Conservation (phyloP, 768 basidiomycete species). For the Mycena belliarum region DNA sequence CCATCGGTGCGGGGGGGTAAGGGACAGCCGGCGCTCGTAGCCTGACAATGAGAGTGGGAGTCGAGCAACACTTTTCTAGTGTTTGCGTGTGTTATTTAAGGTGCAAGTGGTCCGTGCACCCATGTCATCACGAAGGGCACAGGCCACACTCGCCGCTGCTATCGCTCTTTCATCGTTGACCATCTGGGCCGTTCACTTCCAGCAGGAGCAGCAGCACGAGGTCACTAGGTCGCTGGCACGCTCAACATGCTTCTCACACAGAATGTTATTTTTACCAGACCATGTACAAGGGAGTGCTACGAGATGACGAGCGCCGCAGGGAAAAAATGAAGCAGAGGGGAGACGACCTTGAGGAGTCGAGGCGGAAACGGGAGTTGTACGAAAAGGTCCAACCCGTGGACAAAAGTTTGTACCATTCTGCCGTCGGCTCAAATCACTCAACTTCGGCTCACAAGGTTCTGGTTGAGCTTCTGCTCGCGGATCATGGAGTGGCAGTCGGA, state of each 20-base stretch:
- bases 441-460: background rate
- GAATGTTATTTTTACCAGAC: conserved; percentile 52
- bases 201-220: conserved; percentile 81
- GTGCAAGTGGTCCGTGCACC: conserved; percentile 23
- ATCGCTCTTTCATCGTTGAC: conserved; percentile 64
- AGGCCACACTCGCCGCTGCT: conserved; percentile 70
- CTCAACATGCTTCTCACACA: background rate
- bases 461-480: background rate
- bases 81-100: conserved; percentile 23
- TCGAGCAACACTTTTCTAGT: background rate
- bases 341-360: conserved; percentile 61
- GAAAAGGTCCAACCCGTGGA: conserved; percentile 50
- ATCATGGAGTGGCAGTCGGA: too few species aligned
- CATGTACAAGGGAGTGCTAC: conserved; percentile 90
- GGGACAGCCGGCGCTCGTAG: too few species aligned
- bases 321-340: conserved; percentile 72
- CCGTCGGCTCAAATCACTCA: background rate
- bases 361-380: conserved; percentile 64
- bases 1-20: background rate
- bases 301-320: conserved; percentile 80
- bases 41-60: background rate
- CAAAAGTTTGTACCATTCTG: conserved; percentile 10
- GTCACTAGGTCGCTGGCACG: conserved; percentile 39
- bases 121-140: conserved; percentile 65
- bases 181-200: conserved; percentile 88